Conservation (phyloP, 176 grass and related monocot species). For the Cenchrus fungigraminus region DNA sequence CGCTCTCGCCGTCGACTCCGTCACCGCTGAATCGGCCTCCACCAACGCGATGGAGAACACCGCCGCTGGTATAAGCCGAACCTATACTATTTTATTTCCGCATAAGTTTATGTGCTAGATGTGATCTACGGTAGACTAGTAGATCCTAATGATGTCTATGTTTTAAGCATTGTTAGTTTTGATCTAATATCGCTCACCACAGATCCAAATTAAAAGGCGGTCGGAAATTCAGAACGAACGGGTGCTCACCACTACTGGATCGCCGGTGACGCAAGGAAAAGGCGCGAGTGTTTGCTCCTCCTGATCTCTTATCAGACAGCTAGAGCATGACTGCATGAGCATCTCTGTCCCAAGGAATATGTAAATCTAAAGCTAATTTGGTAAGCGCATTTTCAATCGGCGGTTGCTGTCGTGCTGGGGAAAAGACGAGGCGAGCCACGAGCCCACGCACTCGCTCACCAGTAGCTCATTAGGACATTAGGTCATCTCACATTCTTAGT, state of each 20-base stretch:
- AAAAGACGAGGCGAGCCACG: not conserved
- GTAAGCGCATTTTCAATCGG: slow-evolving; percentile 44
- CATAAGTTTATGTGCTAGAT: no score
- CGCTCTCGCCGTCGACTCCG: no score
- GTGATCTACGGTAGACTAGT: no score
- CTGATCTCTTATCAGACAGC: slow-evolving; percentile 36
- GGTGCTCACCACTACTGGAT: not conserved
- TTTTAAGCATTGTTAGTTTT: no score
- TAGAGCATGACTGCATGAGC: no score
- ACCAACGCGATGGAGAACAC: no score
- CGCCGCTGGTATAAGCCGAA: no score
- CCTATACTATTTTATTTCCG: no score
- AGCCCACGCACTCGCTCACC: slow-evolving; percentile 1
- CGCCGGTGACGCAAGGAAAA: not conserved
- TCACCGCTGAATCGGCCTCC: no score
- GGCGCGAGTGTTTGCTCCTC: not conserved
- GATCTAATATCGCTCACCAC: not conserved
- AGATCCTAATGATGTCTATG: no score
- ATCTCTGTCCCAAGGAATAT: slow-evolving; percentile 30
- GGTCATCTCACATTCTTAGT: slow-evolving; percentile 9
- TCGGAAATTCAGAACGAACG: not conserved
- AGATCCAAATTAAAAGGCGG: not conserved
- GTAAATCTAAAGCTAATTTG: slow-evolving; percentile 44
- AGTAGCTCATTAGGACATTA: not conserved
- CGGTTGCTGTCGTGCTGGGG: slow-evolving; percentile 32